Conservation (phyloP, 495 filamentous ascomycete genomes). For the Hypoxylon lienhwacheense region DNA sequence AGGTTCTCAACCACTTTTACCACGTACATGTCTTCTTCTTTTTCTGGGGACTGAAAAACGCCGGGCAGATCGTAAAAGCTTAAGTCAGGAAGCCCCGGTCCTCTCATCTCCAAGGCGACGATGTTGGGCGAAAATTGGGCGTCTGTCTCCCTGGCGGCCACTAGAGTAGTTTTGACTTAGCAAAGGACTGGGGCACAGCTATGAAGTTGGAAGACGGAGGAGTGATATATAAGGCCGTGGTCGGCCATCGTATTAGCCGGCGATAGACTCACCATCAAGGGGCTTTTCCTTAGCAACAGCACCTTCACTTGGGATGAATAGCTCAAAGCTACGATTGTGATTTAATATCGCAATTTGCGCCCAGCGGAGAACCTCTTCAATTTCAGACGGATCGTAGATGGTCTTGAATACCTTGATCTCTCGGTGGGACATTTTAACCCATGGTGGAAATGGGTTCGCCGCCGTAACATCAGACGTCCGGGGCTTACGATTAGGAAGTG, state of each 20-base stretch:
- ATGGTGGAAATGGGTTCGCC: conserved; percentile 49
- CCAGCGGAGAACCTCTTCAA: conserved; percentile 62
- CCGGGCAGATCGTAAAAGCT: conserved; percentile 83
- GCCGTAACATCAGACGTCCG: conserved; percentile 45
- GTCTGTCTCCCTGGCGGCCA: conserved; percentile 42
- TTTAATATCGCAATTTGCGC: conserved; percentile 76
- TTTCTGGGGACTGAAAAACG: conserved; percentile 66
- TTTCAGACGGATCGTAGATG: conserved; percentile 46
- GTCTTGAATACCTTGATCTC: conserved; percentile 48
- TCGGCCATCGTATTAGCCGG: neutral
- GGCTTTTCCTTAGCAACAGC: conserved; percentile 25
- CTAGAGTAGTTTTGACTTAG: conserved; percentile 14
- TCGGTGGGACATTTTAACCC: conserved; percentile 40
- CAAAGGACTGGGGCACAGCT: neutral
- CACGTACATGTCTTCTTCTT: conserved; percentile 64
- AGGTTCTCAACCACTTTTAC: conserved; percentile 69
- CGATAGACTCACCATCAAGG: conserved; percentile 32
- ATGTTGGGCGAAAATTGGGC: conserved; percentile 79
- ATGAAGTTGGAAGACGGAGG: neutral
- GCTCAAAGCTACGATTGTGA: conserved; percentile 47
- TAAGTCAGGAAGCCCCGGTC: conserved; percentile 65
- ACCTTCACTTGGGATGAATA: conserved; percentile 55
- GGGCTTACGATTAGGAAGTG: conserved; percentile 33
- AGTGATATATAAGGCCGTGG: neutral
- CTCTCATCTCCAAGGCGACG: conserved; percentile 71